Evolutionary conservation across 163 green algal species (phyloP), one percentile per base, ranked within the genome.

Genomic region (Scenedesmus sp.): DNA sequence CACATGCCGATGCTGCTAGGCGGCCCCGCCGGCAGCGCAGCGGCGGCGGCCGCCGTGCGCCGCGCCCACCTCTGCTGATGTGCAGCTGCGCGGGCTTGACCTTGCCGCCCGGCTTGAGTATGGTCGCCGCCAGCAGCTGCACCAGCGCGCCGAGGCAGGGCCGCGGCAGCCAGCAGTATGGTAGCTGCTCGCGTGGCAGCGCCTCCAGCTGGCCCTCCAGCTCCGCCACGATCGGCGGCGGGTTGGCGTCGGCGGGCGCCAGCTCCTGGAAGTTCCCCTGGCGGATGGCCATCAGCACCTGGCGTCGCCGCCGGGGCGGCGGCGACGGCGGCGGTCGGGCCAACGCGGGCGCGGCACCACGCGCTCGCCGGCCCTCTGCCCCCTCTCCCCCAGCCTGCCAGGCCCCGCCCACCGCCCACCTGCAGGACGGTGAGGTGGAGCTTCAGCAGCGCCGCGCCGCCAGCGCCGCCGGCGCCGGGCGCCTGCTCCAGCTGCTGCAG

Each of bases 371-470:
- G n/a, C n/a, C n/a, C n/a, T n/a, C n/a, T n/a, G n/a, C n/a, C n/a
- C n/a, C n/a, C n/a, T n/a, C n/a, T n/a, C n/a, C n/a, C n/a, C n/a
- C n/a, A n/a, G n/a, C n/a, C n/a, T n/a, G n/a, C n/a, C n/a, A n/a
- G n/a, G n/a, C n/a, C n/a, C 22, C 18, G 22, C 50, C 5, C 28
- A 62, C 4, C 18, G 7, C 73, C 15, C 5, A 83, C 54, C 75
- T 83, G 75, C 42, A 83, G 31, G 42, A 83, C 44, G 0, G 31
- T 77, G 64, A 83, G 77, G 44, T 83, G 64, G n/a, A 83, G 75
- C 75, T 83, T 77, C 2, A 76, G 29, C 54, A 60, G 54, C 26
- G 42, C 28, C 20, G 3, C 22, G 47, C 29, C 39, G 29, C n/a
- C 58, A 24, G 69, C 18, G 24, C 36, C 47, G 22, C 53, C 50